phyloP scores from a whole-genome alignment of 768 basidiomycete genomes.

The Trametes cubensis region DNA sequence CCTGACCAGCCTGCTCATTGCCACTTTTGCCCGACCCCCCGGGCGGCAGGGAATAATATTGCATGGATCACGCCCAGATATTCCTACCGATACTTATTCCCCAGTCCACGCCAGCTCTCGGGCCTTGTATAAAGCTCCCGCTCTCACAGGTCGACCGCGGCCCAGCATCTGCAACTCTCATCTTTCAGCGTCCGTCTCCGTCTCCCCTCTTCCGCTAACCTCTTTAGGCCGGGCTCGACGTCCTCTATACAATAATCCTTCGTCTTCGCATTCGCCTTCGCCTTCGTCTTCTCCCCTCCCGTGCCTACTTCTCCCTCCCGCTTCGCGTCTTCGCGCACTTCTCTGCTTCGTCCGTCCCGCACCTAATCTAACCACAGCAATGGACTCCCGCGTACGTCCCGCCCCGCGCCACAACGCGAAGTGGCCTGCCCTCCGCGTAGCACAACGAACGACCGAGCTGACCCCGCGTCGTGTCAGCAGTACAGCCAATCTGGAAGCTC shows the following conservation, averaged over 20 bases:
- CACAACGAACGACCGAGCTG: neutral
- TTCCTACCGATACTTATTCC: neutral
- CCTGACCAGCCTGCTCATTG: slow-evolving; percentile 17
- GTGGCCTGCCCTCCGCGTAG: no score
- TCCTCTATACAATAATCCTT: slow-evolving; percentile 14
- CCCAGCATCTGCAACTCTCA: slow-evolving; percentile 6
- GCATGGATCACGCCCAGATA: slow-evolving; percentile 1
- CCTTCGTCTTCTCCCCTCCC: slow-evolving; percentile 2
- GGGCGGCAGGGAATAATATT: neutral
- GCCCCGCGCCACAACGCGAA: no score
- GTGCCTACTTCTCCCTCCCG: slow-evolving; percentile 4
- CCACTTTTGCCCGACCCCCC: slow-evolving; percentile 8
- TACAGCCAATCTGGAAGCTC: slow-evolving; percentile 15
- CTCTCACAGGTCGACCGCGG: slow-evolving; percentile 12
- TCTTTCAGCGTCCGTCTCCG: slow-evolving; percentile 10
- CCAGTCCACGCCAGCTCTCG: neutral
- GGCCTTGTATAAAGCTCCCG: slow-evolving; percentile 10
- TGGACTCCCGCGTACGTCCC: slow-evolving; percentile 15
- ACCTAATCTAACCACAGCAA: neutral
- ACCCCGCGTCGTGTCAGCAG: neutral
- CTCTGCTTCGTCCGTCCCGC: neutral
- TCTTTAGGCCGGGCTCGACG: slow-evolving; percentile 18
- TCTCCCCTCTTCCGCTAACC: slow-evolving; percentile 12
- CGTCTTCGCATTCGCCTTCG: neutral
- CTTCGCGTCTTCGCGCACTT: slow-evolving; percentile 1